Evolutionary conservation across 2,329 filamentous ascomycete genomes (phyloP), one percentile per base, ranked within the genome.

Genomic region (Ceratocystis alfenasii): DNA sequence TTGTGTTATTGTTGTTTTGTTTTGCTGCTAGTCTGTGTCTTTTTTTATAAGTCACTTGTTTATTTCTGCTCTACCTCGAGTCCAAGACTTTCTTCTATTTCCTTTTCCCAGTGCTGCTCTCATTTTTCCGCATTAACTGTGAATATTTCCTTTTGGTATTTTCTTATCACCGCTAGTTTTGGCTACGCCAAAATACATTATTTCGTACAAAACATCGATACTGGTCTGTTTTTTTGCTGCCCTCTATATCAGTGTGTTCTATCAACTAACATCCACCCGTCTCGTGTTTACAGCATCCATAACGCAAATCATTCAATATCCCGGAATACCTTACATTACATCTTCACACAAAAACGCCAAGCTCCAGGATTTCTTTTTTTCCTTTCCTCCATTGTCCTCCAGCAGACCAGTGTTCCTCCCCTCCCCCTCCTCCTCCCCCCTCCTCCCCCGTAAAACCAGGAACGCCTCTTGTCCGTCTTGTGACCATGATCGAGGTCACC

Each of bases 1-100:
- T 17, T 33, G 59, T 79, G 8, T 28, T 50, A 20, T 66, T 63
- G 28, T 66, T 25, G 20, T 33, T 61, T 65, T 33, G 30, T 25
- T 30, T 6, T n/a, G 7, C 6, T 53, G 2, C 50, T 12, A 3
- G 25, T 20, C n/a, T 44, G 20, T 3, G 30, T n/a, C 7, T 57
- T 17, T 61, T 44, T 44, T 57, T 36, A n/a, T 33, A 59, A 20
- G 53, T 59, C 28, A 25, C 20, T 50, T 44, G 15, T n/a, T 45
- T 55, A 17, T 50, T 53, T 15, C n/a, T 57, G 5, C 17, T 25
- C 36, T 48, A 7, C 55, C 61, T 44, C 7, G 44, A 25, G 48
- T 25, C 5, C 20, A 28, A 15, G 6, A 10, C 25, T 25, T 17
- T 45, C 20, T 45, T 45, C 25, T 46, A 53, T 25, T 2, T 28